Base-by-base conservation (phyloP, 257 asterid species). In the Craterostigma plantagineum region DNA sequence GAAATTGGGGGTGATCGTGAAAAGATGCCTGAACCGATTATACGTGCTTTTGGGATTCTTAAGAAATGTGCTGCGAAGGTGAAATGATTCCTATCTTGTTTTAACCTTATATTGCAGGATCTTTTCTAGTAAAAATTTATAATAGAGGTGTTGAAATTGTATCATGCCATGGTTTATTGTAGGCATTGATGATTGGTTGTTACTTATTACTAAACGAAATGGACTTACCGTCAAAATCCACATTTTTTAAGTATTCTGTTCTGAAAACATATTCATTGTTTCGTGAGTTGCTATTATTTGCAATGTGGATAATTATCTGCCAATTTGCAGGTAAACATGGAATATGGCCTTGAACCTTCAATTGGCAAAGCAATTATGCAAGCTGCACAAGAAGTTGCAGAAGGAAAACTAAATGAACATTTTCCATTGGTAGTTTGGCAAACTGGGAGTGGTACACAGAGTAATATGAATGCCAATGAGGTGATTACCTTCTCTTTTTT, bases 401-500 rank as follows among this genome's bases (percentile, higher is more conserved):
- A 83, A 58, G 95, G 99, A 50, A 79, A 83, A 65, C 52, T 83
- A 58, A 83, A 79, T 35, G 91, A 90, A 55, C 95, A 90, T 68
- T 90, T 90, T 17, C 99, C 95, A 0, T 62, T 83, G 83, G 95
- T 90, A 58, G 84, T 90, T 62, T 90, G 99, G 99, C 95, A 83
- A 67, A 90, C 99, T 61, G 95, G 99, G 46, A 83, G 95, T 60
- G 99, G 95, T 34, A 90, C 99, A 48, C 99, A 90, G 66, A 90
- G 94, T 58, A 90, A 90, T 69, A 90, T 90, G 99, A 90, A 90
- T 49, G 99, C 99, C 61, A 90, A 90, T 49, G 95, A 90, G 95
- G 99, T 90, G 51, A 42, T 43, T 47, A 16, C 45, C 53, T 45
- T 35, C 53, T 42, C n/a, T 55, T 55, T 14, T 35, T 48, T 45